phyloP scores from a whole-genome alignment of 2,329 filamentous ascomycete species.

The Byssochlamys sp. region DNA sequence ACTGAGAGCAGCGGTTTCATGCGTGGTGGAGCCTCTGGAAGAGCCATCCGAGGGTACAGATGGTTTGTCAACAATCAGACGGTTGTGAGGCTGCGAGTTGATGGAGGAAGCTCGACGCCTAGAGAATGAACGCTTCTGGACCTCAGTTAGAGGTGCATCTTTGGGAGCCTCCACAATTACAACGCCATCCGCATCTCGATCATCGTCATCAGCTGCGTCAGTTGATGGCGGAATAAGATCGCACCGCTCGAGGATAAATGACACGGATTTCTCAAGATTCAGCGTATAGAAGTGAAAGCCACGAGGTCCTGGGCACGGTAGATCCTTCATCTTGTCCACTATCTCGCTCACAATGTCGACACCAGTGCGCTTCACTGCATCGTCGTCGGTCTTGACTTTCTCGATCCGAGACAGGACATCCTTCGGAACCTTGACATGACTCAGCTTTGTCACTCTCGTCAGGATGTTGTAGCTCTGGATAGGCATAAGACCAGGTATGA shows the following conservation, averaged over 20 bases:
- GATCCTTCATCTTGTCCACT: slow-evolving; percentile 63
- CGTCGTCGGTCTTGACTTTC: slow-evolving; percentile 37
- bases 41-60: slow-evolving; percentile 21
- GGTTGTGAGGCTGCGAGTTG: slow-evolving; percentile 76
- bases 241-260: slow-evolving; percentile 79
- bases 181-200: slow-evolving; percentile 36
- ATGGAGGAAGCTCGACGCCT: slow-evolving; percentile 63
- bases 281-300: slow-evolving; percentile 97
- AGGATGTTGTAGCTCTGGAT: slow-evolving; percentile 97
- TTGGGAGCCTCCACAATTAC: slow-evolving; percentile 24
- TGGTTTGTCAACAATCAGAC: slow-evolving; percentile 65
- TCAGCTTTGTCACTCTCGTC: slow-evolving; percentile 84
- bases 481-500: slow-evolving; percentile 92
- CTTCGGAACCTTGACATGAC: slow-evolving; percentile 71
- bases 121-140: slow-evolving; percentile 23
- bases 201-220: slow-evolving; percentile 34
- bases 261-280: slow-evolving; percentile 90
- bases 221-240: slow-evolving; percentile 59
- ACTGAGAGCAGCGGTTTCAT: slow-evolving; percentile 65
- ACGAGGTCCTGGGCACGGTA: slow-evolving; percentile 51
- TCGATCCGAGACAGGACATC: slow-evolving; percentile 56
- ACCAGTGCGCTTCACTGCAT: slow-evolving; percentile 39
- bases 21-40: slow-evolving; percentile 28
- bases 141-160: slow-evolving; percentile 16
- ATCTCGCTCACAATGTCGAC: slow-evolving; percentile 68